Percentiles rank a stretch among this genome's conserved stretches.
Evolutionary conservation across 2,329 filamentous ascomycete species (phyloP).

Genomic region (Microcyclospora tardicrescens): DNA sequence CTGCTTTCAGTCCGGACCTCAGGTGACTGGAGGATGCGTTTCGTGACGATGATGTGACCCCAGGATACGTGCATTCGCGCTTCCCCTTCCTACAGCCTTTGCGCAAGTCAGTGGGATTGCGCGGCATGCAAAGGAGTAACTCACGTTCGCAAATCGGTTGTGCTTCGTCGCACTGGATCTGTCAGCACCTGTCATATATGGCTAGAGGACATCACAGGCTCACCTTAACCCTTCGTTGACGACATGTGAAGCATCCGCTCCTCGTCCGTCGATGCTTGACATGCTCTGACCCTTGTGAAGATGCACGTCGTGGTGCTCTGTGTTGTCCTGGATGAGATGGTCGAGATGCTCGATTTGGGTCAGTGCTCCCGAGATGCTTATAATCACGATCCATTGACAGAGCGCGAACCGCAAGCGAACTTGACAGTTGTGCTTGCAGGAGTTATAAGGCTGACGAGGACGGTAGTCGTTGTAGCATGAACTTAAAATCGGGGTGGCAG

Average conservation of each 20-base stretch:
- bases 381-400: too few relatives aligned
- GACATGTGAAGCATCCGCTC: slow-evolving; percentile 88
- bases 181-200: not conserved
- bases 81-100: slow-evolving; percentile 80
- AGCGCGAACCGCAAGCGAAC: too few relatives aligned
- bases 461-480: too few relatives aligned
- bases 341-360: slow-evolving; percentile 14
- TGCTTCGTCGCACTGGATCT: slow-evolving; percentile 68
- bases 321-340: slow-evolving; percentile 12
- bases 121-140: slow-evolving; percentile 15
- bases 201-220: slow-evolving; percentile 1
- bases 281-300: slow-evolving; percentile 41
- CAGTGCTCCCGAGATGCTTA: slow-evolving; percentile 1
- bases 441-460: too few relatives aligned
- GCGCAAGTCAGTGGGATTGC: slow-evolving; percentile 5
- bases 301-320: slow-evolving; percentile 16
- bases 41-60: slow-evolving; percentile 43
- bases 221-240: slow-evolving; percentile 71
- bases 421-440: too few relatives aligned
- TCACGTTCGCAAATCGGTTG: slow-evolving; percentile 70
- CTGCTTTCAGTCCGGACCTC: too few relatives aligned
- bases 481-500: too few relatives aligned
- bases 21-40: too few relatives aligned
- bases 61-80: slow-evolving; percentile 82
- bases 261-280: slow-evolving; percentile 88